These are phyloP conservation scores for Cadophora malorum DNA, from an alignment of 2,329 filamentous ascomycete species.

Conservation along the genomic window DNA sequence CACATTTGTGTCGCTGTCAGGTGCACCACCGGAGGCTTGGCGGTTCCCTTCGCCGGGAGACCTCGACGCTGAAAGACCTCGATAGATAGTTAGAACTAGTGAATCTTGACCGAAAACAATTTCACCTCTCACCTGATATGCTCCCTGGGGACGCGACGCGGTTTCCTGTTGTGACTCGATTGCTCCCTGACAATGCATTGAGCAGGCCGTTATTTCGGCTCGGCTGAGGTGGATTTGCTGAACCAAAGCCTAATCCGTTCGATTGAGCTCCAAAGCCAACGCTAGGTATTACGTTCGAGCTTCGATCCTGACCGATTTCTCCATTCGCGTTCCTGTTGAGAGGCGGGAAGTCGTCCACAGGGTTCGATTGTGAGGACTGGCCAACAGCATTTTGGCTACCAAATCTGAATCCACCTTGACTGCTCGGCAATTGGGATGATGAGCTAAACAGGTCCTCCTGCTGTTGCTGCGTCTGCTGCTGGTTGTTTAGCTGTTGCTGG, in stretches of 20 bases:
- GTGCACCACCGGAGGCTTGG: constrained; percentile 32
- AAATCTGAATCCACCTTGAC: constrained; percentile 44
- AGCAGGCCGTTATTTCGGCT: constrained; percentile 66
- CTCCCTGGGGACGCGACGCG: constrained; percentile 42
- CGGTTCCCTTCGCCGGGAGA: constrained; percentile 40
- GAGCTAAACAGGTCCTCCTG: constrained; percentile 46
- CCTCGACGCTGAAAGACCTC: constrained; percentile 40
- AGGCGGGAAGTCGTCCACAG: constrained; percentile 67
- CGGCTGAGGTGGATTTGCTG: constrained; percentile 47
- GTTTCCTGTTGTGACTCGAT: constrained; percentile 53
- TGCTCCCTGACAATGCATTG: constrained; percentile 68
- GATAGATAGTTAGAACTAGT: constrained; percentile 9
- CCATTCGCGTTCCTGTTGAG: constrained; percentile 63
- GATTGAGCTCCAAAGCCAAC: constrained; percentile 61
- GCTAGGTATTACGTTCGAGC: constrained; percentile 58
- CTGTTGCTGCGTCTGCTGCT: constrained; percentile 45
- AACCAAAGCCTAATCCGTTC: constrained; percentile 47
- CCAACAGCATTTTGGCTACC: constrained; percentile 45
- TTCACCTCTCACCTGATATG: constrained; percentile 38
- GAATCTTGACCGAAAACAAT: not conserved
- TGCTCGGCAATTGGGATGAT: constrained; percentile 43
- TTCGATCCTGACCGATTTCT: constrained; percentile 63
- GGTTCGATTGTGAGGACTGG: constrained; percentile 48
- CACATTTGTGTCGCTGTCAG: constrained; percentile 39
- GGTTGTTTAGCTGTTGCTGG: constrained; percentile 42